phyloP scores from a whole-genome alignment of 129 eudicot species.

The Cynara cardunculus region DNA sequence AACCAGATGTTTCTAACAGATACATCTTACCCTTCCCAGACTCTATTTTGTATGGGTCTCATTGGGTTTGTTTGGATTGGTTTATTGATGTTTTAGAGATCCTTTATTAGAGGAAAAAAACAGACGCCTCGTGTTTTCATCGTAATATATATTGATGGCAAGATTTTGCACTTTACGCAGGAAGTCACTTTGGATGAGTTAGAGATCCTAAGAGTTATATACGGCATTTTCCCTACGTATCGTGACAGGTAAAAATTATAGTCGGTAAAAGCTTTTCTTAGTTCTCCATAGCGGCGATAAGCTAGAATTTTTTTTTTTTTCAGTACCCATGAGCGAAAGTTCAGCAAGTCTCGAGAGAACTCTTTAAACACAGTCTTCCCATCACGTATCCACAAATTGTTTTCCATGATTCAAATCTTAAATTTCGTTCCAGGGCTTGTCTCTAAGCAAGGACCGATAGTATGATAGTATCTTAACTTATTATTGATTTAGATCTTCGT shows the following conservation, averaged over 20 bases:
- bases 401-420: neutral
- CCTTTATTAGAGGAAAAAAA: too few relatives aligned
- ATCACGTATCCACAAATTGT: too few relatives aligned
- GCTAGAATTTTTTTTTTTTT: too few relatives aligned
- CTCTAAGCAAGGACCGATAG: neutral
- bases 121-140: neutral
- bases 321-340: too few relatives aligned
- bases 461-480: neutral
- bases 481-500: neutral
- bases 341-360: too few relatives aligned
- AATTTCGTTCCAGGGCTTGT: neutral
- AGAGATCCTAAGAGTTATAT: constrained; percentile 84
- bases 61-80: too few relatives aligned
- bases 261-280: neutral
- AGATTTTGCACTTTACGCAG: constrained; percentile 36
- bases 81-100: too few relatives aligned
- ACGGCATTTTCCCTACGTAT: constrained; percentile 90
- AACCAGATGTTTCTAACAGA: too few relatives aligned
- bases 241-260: constrained; percentile 73
- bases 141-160: constrained; percentile 1
- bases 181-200: constrained; percentile 69
- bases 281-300: neutral
- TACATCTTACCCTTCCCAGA: too few relatives aligned
- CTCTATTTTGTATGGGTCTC: too few relatives aligned
- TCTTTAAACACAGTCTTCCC: too few relatives aligned